A percentile compares a stretch with the other conserved stretches of the same genome.
phyloP scores from a whole-genome alignment of 345 rosid species.

The Excoecaria agallocha region DNA sequence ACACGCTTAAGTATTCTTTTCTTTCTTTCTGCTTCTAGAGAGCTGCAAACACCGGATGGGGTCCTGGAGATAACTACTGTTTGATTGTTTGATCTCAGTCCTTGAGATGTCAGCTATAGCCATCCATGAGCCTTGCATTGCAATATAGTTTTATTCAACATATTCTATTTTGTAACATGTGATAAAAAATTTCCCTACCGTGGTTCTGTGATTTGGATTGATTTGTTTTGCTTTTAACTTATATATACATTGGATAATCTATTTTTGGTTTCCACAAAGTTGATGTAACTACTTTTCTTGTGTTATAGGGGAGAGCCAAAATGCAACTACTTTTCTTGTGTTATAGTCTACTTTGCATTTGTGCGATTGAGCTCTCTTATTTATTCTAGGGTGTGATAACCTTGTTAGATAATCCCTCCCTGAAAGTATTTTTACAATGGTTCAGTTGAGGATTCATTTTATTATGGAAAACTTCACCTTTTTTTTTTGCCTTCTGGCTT shows the following conservation, averaged over 20 bases:
- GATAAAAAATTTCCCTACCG: too few relatives aligned
- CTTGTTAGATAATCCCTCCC: not conserved
- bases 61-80: constrained; percentile 69
- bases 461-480: not conserved
- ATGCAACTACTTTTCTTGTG: constrained; percentile 97
- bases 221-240: too few relatives aligned
- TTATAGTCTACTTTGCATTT: constrained; percentile 36
- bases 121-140: too few relatives aligned
- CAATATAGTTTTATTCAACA: too few relatives aligned
- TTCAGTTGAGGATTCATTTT: not conserved
- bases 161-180: too few relatives aligned
- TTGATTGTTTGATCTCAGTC: too few relatives aligned
- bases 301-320: constrained; percentile 99
- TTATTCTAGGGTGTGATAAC: not conserved
- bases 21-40: constrained; percentile 41
- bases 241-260: too few relatives aligned
- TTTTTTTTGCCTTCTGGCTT: too few relatives aligned
- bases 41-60: constrained; percentile 91
- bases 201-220: too few relatives aligned
- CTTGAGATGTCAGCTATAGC: too few relatives aligned
- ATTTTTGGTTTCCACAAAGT: too few relatives aligned
- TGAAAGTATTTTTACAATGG: not conserved
- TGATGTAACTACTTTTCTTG: too few relatives aligned
- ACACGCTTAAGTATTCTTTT: constrained; percentile 11
- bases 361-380: not conserved